Conservation (phyloP, 306 rosid species). For the Abrus pulchellus region DNA sequence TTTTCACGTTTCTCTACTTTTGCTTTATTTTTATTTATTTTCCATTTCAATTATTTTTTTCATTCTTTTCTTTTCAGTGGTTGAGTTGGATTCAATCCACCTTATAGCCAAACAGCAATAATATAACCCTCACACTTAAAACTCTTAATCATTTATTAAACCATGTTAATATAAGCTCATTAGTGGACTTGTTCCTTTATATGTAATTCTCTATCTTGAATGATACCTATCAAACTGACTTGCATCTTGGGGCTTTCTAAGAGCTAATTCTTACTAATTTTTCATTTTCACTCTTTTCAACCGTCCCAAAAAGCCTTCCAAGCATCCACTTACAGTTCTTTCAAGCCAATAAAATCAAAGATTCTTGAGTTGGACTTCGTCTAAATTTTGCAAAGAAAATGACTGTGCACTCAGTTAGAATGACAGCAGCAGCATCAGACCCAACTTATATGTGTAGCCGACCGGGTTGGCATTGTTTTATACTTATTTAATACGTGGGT, state of each 20-base stretch:
- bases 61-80: slow-evolving; percentile 1
- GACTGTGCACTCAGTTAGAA: slow-evolving; percentile 28
- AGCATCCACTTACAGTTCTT: slow-evolving; percentile 35
- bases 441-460: background rate
- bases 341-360: slow-evolving; percentile 43
- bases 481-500: background rate
- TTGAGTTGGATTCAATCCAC: slow-evolving; percentile 45
- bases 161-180: slow-evolving; percentile 32
- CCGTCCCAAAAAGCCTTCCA: slow-evolving; percentile 39
- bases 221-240: slow-evolving; percentile 23
- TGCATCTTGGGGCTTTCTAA: slow-evolving; percentile 32
- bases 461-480: background rate
- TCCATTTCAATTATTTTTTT: background rate
- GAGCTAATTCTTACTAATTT: slow-evolving; percentile 38
- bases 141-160: slow-evolving; percentile 37
- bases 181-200: slow-evolving; percentile 29
- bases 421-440: slow-evolving; percentile 27
- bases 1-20: background rate
- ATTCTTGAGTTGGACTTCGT: background rate
- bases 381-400: slow-evolving; percentile 7
- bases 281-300: slow-evolving; percentile 39
- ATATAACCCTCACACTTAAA: slow-evolving; percentile 39
- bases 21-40: slow-evolving; percentile 5
- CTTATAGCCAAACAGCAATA: slow-evolving; percentile 37
- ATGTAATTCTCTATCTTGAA: background rate